Conservation (phyloP, 768 basidiomycete genomes). For the Phanerodontia chrysosporium region DNA sequence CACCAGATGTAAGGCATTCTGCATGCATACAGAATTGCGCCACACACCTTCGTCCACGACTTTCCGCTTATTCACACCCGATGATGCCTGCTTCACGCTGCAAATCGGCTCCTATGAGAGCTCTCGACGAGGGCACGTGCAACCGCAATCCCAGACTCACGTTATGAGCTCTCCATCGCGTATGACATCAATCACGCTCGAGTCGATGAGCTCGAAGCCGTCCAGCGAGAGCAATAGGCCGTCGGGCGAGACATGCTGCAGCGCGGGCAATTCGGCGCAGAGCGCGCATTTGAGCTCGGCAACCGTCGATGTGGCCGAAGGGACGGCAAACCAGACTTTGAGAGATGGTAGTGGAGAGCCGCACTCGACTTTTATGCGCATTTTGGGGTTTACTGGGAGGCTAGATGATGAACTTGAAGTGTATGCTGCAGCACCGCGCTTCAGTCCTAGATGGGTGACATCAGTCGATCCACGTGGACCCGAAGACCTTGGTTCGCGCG, state of each 20-base stretch:
- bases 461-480: background rate
- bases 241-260: slow-evolving; percentile 8
- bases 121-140: slow-evolving; percentile 7
- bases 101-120: slow-evolving; percentile 16
- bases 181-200: slow-evolving; percentile 23
- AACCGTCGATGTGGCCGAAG: slow-evolving; percentile 16
- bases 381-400: background rate
- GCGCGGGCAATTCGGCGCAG: slow-evolving; percentile 18
- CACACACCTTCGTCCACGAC: slow-evolving; percentile 8
- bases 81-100: slow-evolving; percentile 17
- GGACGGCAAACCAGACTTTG: slow-evolving; percentile 26
- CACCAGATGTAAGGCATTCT: background rate
- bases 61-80: slow-evolving; percentile 15
- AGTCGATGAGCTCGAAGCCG: slow-evolving; percentile 27
- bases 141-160: slow-evolving; percentile 18
- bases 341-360: slow-evolving; percentile 20
- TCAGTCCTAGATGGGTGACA: background rate
- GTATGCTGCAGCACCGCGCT: background rate
- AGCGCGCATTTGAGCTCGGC: slow-evolving; percentile 22
- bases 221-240: slow-evolving; percentile 25
- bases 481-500: background rate
- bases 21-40: background rate
- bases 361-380: slow-evolving; percentile 25
- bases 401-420: background rate
- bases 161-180: slow-evolving; percentile 27